Base-by-base conservation (phyloP, 768 basidiomycete species). In the Boletus subparvulus region DNA sequence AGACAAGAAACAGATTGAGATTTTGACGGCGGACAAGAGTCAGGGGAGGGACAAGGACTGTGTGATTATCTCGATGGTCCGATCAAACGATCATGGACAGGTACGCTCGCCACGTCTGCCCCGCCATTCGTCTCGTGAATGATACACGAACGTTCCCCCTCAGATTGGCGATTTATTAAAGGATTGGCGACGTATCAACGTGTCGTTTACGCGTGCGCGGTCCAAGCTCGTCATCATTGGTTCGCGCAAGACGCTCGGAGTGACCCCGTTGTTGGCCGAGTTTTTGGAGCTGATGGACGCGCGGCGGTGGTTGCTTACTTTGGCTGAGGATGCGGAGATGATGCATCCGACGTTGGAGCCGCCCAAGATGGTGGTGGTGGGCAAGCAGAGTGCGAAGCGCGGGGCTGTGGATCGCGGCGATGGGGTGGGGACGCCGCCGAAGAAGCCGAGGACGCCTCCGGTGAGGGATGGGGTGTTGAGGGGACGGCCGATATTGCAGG, bases 21-120 rank as follows among this genome's bases (percentile, higher is more conserved):
- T 94, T 46, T 74, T 96, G 56, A 98, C 95, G 0, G 94, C 93
- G 6, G 96, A 98, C 74, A 87, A 86, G 54, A 92, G 90, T 71
- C 95, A 97, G 73, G 95, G 96, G 0, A 75, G 96, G 47, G 96
- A 99, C 73, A 98, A 99, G 70, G 93, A 96, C 45, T 94, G 92
- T 68, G 85, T 98, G 56, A 79, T 99, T 60, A 88, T 98, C 51
- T 94, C 93, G 19, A 83, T 98, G 78, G 94, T 96, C 6, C 79
- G 93, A 56, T 92, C 92, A 0, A 98, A 99, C 63, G 84, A 87
- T 41, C 73, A 76, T 0, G 86, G 86, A 55, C 80, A 78, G 72
- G 94, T 94, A 66, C 63, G 87, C 77, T 7, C n/a, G 12, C 24
- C 32, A 11, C 32, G 32, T 32, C 11, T 32, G 32, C 10, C 11